A percentile compares a stretch with the other conserved stretches of the same genome.
Conservation (phyloP, 2,329 filamentous ascomycete species). For the Fusarium liriodendri region DNA sequence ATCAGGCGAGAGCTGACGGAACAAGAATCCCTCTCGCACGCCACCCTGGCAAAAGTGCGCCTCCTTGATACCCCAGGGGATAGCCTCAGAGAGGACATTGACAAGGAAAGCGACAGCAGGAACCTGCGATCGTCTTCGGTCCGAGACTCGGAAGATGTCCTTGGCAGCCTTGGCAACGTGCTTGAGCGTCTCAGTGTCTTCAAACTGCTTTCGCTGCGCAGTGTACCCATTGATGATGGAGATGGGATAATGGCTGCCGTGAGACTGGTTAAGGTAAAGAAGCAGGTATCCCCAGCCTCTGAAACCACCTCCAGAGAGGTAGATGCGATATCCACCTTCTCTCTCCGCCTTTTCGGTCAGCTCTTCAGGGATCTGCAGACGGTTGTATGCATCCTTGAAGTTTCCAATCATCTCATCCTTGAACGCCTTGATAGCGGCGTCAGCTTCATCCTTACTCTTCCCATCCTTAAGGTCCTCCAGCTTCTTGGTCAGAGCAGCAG, state of each 20-base stretch:
- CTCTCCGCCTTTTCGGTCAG: conserved; percentile 57
- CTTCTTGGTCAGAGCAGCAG: conserved; percentile 71
- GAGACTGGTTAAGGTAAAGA: conserved; percentile 66
- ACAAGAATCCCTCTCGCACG: conserved; percentile 75
- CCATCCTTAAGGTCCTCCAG: conserved; percentile 58
- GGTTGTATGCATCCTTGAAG: conserved; percentile 62
- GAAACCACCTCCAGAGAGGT: conserved; percentile 77
- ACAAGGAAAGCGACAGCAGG: conserved; percentile 76
- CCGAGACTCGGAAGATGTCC: conserved; percentile 70
- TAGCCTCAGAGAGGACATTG: conserved; percentile 68
- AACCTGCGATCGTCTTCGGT: conserved; percentile 72
- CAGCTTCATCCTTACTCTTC: conserved; percentile 52
- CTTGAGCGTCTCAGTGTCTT: conserved; percentile 57
- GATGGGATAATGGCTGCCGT: conserved; percentile 72
- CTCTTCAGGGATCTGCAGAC: conserved; percentile 64
- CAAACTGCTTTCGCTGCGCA: conserved; percentile 61
- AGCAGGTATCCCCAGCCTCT: conserved; percentile 78
- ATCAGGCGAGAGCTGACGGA: conserved; percentile 59
- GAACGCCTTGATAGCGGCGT: conserved; percentile 57
- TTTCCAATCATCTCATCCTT: conserved; percentile 62
- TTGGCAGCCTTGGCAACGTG: conserved; percentile 49
- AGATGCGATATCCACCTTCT: conserved; percentile 67
- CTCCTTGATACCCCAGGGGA: conserved; percentile 68
- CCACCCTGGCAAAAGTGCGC: conserved; percentile 79
- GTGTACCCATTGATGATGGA: conserved; percentile 78